Percentiles rank a stretch among this genome's conserved stretches.
Evolutionary conservation across 179 eudicot genomes (phyloP).

Genomic region (Beta lomatogona): DNA sequence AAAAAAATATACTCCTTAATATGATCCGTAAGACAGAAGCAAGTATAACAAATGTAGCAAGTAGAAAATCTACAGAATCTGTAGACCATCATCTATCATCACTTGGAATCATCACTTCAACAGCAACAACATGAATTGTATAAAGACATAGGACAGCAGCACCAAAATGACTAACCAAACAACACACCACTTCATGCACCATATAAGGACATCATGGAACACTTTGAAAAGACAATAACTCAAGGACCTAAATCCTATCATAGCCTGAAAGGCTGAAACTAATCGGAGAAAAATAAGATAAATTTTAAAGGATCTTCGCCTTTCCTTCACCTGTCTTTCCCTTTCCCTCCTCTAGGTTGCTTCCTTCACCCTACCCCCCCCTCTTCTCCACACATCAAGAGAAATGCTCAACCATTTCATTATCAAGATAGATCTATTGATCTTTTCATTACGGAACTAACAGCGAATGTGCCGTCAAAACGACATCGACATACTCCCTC

Average conservation of each 20-base stretch:
- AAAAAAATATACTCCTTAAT: neutral
- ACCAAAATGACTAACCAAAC: too few species aligned
- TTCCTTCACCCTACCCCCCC: neutral
- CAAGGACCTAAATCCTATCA: too few species aligned
- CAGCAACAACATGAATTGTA: neutral
- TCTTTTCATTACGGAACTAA: neutral
- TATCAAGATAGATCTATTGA: neutral
- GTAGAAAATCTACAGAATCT: neutral
- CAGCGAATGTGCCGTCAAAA: neutral
- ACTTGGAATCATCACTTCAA: neutral
- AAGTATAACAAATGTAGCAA: neutral
- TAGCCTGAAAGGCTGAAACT: neutral
- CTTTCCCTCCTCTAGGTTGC: neutral
- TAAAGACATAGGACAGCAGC: neutral
- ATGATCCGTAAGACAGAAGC: neutral
- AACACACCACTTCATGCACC: too few species aligned
- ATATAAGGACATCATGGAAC: too few species aligned
- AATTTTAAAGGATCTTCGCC: neutral
- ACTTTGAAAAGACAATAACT: too few species aligned
- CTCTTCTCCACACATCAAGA: neutral
- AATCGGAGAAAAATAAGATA: too few species aligned
- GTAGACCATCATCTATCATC: neutral
- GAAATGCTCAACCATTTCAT: neutral
- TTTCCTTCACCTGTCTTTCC: neutral
- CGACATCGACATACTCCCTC: neutral